These are phyloP conservation scores for Penicillium sclerotigenum DNA, from an alignment of 2,329 filamentous ascomycete genomes.

Conservation along the genomic window DNA sequence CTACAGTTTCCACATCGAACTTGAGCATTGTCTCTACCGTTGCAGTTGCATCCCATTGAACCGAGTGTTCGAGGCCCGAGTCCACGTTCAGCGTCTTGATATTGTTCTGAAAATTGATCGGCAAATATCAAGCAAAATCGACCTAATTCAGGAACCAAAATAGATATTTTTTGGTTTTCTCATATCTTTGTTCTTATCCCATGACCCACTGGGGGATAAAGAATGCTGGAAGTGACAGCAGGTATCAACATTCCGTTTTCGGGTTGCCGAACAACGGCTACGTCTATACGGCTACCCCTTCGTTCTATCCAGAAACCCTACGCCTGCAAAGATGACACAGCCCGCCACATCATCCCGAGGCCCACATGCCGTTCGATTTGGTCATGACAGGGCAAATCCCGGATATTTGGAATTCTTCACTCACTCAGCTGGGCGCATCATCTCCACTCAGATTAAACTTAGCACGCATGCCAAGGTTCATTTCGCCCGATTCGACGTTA, in stretches of 20 bases:
- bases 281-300: constrained; percentile 7
- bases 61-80: background rate
- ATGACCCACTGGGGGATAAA: background rate
- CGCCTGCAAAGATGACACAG: constrained; percentile 5
- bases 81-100: constrained; percentile 2
- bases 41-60: constrained; percentile 23
- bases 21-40: constrained; percentile 23
- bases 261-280: constrained; percentile 11
- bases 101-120: background rate
- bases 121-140: background rate
- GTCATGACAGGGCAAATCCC: constrained; percentile 1
- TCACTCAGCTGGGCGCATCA: constrained; percentile 14
- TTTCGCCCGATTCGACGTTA: constrained; percentile 18
- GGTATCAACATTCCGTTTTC: constrained; percentile 22
- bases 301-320: background rate
- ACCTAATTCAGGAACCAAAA: background rate
- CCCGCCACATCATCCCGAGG: background rate
- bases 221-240: constrained; percentile 8
- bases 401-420: constrained; percentile 11
- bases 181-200: background rate
- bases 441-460: constrained; percentile 5
- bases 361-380: constrained; percentile 1
- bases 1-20: constrained; percentile 16
- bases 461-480: background rate
- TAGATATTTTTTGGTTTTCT: background rate